phyloP scores from a whole-genome alignment of 305 asterid species.

The Fraxinus albicans region DNA sequence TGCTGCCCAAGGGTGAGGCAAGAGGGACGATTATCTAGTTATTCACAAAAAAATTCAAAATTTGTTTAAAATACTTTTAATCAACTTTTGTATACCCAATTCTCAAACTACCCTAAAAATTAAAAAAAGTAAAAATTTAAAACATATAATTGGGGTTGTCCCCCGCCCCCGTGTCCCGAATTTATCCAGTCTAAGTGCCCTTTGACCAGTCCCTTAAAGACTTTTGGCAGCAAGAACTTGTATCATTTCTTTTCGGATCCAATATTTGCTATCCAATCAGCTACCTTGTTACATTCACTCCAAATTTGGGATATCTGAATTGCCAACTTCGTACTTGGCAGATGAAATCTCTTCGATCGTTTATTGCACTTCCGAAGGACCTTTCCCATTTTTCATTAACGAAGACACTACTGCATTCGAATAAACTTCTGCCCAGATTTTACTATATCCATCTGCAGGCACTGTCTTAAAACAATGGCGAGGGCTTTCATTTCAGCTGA shows the following conservation, averaged over 20 bases:
- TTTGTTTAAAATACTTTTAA: neutral
- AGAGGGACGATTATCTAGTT: neutral
- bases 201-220: too few relatives aligned
- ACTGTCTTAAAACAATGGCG: neutral
- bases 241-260: too few relatives aligned
- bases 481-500: neutral
- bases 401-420: too few relatives aligned
- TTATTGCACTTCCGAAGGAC: neutral
- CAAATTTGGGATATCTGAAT: neutral
- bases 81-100: neutral
- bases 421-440: neutral
- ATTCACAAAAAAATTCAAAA: too few relatives aligned
- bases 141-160: too few relatives aligned
- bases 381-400: neutral
- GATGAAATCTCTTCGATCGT: neutral
- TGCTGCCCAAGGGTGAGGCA: neutral
- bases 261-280: neutral
- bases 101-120: neutral
- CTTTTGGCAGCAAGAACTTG: too few relatives aligned
- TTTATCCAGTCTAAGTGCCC: too few relatives aligned
- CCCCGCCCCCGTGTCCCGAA: too few relatives aligned
- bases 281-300: neutral
- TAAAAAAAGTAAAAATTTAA: too few relatives aligned
- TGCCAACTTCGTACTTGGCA: neutral
- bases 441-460: neutral